Conservation (phyloP, 441 rosid genomes). For the Hura crepitans region DNA sequence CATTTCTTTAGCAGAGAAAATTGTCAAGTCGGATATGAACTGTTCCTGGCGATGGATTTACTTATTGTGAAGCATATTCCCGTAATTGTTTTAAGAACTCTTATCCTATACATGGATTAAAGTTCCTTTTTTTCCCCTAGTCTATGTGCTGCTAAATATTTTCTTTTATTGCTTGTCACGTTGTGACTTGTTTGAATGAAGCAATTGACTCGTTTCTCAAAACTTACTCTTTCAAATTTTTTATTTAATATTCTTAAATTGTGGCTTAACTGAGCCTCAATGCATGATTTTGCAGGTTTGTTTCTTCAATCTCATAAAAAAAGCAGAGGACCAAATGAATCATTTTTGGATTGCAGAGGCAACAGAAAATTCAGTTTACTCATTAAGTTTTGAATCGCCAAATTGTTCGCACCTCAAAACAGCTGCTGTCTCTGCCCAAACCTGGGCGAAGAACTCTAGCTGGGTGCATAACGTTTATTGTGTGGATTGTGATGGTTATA, state of each 20-base stretch:
- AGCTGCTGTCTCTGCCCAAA: conserved; percentile 46
- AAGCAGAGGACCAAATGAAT: conserved; percentile 65
- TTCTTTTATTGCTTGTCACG: neutral
- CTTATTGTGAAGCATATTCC: neutral
- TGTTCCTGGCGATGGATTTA: neutral
- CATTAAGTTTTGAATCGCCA: conserved; percentile 43
- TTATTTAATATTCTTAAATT: neutral
- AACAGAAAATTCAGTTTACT: conserved; percentile 73
- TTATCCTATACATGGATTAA: neutral
- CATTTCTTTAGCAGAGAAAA: conserved; percentile 8
- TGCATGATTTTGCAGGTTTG: conserved; percentile 54
- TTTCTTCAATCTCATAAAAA: conserved; percentile 74
- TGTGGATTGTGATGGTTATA: conserved; percentile 9
- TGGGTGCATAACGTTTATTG: conserved; percentile 32
- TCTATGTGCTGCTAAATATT: neutral
- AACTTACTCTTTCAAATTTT: neutral
- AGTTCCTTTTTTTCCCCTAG: no score
- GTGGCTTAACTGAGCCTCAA: neutral
- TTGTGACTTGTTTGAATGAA: neutral
- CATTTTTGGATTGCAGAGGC: conserved; percentile 83
- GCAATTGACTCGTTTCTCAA: neutral
- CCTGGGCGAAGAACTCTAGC: conserved; percentile 66
- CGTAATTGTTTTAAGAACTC: neutral
- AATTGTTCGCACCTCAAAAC: conserved; percentile 61
- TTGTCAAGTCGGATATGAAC: conserved; percentile 2